Evolutionary conservation across 139 green algal genomes (phyloP).

Genomic region (Nannochloris sp.): DNA sequence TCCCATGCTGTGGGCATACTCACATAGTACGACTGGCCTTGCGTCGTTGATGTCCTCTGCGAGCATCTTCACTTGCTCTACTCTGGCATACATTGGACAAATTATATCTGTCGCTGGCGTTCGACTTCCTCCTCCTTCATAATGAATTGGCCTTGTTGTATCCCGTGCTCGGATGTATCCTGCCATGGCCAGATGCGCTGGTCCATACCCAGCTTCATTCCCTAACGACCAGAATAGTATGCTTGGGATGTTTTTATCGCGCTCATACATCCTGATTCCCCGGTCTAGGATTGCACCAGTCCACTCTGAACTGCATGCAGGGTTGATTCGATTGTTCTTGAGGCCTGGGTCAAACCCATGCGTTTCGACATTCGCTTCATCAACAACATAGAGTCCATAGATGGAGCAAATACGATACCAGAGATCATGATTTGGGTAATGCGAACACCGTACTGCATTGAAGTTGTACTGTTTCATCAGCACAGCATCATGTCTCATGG

Average conservation of each 20-base stretch:
- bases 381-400: slow-evolving; percentile 85
- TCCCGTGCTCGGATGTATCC: slow-evolving; percentile 41
- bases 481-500: slow-evolving; percentile 66
- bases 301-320: slow-evolving; percentile 57
- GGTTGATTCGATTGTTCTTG: slow-evolving; percentile 53
- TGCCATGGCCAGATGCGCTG: slow-evolving; percentile 57
- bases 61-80: slow-evolving; percentile 36
- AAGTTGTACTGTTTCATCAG: slow-evolving; percentile 94
- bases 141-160: slow-evolving; percentile 38
- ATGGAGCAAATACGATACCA: slow-evolving; percentile 86
- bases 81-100: slow-evolving; percentile 91
- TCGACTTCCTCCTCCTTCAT: slow-evolving; percentile 71
- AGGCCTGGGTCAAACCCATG: slow-evolving; percentile 89
- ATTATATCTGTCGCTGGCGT: slow-evolving; percentile 87
- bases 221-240: slow-evolving; percentile 92
- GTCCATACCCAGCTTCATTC: slow-evolving; percentile 85
- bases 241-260: slow-evolving; percentile 81
- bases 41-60: slow-evolving; percentile 19
- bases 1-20: slow-evolving; percentile 96
- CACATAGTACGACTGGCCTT: slow-evolving; percentile 89
- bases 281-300: slow-evolving; percentile 63
- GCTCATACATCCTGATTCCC: slow-evolving; percentile 62
- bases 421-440: slow-evolving; percentile 89
- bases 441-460: slow-evolving; percentile 86
- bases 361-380: slow-evolving; percentile 97